These are phyloP conservation scores for Talaromyces sp. DNA, from an alignment of 2,329 filamentous ascomycete species.

Conservation along the genomic window DNA sequence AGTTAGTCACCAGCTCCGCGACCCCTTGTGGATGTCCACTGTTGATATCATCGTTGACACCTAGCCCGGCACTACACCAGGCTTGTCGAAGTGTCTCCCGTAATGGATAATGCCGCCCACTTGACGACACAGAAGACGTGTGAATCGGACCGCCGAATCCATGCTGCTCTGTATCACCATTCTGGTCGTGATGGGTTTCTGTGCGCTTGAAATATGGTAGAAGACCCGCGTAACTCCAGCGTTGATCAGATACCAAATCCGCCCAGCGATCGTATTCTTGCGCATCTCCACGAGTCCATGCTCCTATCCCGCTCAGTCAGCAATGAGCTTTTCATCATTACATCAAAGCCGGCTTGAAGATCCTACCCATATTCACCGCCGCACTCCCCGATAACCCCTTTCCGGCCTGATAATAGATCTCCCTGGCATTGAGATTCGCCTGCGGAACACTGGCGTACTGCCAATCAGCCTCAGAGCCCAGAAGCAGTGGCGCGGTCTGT, in stretches of 20 bases:
- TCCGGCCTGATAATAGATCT: conserved; percentile 1
- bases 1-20: neutral
- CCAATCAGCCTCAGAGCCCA: neutral
- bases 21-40: neutral
- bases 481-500: neutral
- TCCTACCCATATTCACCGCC: conserved; percentile 3
- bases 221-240: conserved; percentile 10
- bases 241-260: neutral
- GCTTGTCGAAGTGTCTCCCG: neutral
- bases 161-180: neutral
- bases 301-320: neutral
- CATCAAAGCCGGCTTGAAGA: neutral
- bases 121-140: conserved; percentile 1
- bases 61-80: neutral
- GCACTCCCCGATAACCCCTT: conserved; percentile 8
- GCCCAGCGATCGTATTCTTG: conserved; percentile 10
- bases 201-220: conserved; percentile 11
- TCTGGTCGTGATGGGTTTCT: neutral
- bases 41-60: neutral
- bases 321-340: neutral
- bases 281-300: conserved; percentile 12
- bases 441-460: conserved; percentile 8
- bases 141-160: conserved; percentile 7
- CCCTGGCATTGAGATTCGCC: conserved; percentile 3
- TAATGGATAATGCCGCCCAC: conserved; percentile 1